Base-by-base conservation (phyloP, 1,284 basidiomycete genomes). In the Apiotrichum siamense region DNA sequence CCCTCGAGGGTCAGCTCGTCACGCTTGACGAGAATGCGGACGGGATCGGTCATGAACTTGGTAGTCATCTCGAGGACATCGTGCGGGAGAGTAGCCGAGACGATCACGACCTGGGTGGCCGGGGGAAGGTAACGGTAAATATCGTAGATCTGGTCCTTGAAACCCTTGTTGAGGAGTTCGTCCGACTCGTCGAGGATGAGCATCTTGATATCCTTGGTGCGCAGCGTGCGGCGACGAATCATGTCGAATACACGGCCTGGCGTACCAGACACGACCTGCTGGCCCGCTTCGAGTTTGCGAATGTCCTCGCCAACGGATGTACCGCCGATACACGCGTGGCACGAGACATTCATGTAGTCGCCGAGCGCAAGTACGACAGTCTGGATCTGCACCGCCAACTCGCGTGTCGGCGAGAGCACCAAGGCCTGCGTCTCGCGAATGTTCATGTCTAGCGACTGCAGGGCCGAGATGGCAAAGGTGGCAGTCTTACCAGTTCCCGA, bases 91-190 rank as follows among this genome's bases (percentile, higher is more conserved):
- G 94, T 98, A 21, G 94, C 93, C 61, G 89, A 94, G 57, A 98
- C 82, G 29, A 97, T 81, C 29, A 97, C 93, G 42, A 99, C 96
- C 75, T 98, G 94, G 2, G 96, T 98, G 39, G 92, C 92, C 7
- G 94, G 94, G 20, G 96, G 96, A 24, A 99, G 86, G 76, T 97
- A 97, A 53, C 93, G 88, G 76, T 97, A 98, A 47, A 98, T 88
- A 75, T 98, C 94, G 78, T 98, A 99, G 69, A 98, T 98, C 76
- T 98, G 96, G 74, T 98, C 96, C 77, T 97, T 97, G 85, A 98
- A 98, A 21, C 94, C 96, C 77, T 93, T 92, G 80, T 94, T 96
- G 59, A 98, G 80, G 37, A 98, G 78, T 69, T 98, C 94, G 72
- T 99, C 96, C 39, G 93, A 91, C 76, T 98, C 94, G 73, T 99